These are phyloP conservation scores for Cutaneotrichosporon sp. DNA, from an alignment of 1,284 basidiomycete genomes.

Conservation along the genomic window DNA sequence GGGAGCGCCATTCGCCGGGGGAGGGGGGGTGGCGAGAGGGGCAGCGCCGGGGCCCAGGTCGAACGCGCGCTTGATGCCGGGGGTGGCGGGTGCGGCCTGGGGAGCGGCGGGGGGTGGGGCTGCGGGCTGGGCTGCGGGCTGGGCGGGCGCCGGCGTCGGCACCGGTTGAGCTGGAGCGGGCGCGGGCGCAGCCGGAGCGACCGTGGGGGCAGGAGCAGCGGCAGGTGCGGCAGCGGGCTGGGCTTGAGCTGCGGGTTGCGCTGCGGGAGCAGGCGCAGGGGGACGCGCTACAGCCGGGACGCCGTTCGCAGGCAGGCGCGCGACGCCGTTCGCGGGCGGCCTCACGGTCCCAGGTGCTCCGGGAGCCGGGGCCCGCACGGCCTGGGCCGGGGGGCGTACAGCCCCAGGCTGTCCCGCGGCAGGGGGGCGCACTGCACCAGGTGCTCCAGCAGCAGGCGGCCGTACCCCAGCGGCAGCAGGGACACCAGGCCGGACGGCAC, in stretches of 20 bases:
- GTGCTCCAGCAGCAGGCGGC: not conserved
- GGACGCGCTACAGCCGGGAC: not conserved
- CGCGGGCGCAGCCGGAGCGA: too few relatives aligned
- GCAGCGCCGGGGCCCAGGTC: not conserved
- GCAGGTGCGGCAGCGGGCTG: too few relatives aligned
- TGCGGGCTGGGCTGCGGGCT: not conserved
- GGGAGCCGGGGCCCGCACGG: not conserved
- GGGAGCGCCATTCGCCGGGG: not conserved
- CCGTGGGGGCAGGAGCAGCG: too few relatives aligned
- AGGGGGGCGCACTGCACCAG: too few relatives aligned
- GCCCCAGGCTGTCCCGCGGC: too few relatives aligned
- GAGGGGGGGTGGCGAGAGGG: not conserved
- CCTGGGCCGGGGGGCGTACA: not conserved
- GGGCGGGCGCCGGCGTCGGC: conserved; percentile 3
- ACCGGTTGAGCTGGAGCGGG: too few relatives aligned
- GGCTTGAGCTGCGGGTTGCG: not conserved
- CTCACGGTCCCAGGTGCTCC: not conserved
- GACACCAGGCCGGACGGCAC: not conserved
- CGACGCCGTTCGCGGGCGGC: not conserved
- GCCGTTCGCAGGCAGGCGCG: not conserved
- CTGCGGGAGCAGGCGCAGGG: not conserved
- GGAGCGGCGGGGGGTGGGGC: not conserved
- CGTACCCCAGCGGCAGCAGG: too few relatives aligned
- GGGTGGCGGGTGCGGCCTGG: not conserved
- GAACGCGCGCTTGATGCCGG: not conserved